Evolutionary conservation across 2,329 filamentous ascomycete species (phyloP), one percentile per base, ranked within the genome.

Genomic region (Epichloe gansuensis): DNA sequence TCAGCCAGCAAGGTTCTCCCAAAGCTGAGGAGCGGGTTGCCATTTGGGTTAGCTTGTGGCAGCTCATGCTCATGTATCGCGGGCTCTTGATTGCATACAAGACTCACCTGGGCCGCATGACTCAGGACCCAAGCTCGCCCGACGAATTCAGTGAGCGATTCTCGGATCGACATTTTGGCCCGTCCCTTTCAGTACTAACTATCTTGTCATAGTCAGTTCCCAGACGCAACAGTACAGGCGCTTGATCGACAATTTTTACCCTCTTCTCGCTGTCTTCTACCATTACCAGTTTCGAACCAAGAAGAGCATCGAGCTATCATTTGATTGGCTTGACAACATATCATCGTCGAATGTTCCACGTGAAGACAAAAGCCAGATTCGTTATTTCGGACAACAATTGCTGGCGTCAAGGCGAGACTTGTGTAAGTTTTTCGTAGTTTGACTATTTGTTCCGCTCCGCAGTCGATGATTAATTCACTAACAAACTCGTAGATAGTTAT

Each of bases 21-120:
- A 65, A 67, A 57, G 55, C 61, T 1, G 60, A 69, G 13, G 71
- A 72, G 49, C 67, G 66, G 47, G 60, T 74, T 53, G 67, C 69
- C n/a, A 58, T 76, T 23, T 76, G 74, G 72, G 70, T 67, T 15
- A 70, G 68, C 58, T 60, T 75, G 60, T 76, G 74, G 73, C 71
- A 75, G 54, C 60, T 75, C 52, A 71, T 76, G 43, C 64, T 76
- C 41, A 69, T 74, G 57, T 75, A 76, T 54, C 68, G 69, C 23
- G 71, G 75, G 50, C 60, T 75, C 46, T 61, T 67, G 52, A 53
- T 57, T 17, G 60, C 61, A 8, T 65, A 64, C 54, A 63, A 65
- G 50, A 53, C 51, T 25, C 61, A 62, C 52, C 59, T 68, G 52
- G 54, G 54, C 44, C 58, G 57, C 48, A 55, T 62, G 43, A 56